Percentiles rank a stretch among this genome's conserved stretches.
phyloP scores from a whole-genome alignment of 805 yeast genomes.

The Saccharomycopsis synnaedendra region DNA sequence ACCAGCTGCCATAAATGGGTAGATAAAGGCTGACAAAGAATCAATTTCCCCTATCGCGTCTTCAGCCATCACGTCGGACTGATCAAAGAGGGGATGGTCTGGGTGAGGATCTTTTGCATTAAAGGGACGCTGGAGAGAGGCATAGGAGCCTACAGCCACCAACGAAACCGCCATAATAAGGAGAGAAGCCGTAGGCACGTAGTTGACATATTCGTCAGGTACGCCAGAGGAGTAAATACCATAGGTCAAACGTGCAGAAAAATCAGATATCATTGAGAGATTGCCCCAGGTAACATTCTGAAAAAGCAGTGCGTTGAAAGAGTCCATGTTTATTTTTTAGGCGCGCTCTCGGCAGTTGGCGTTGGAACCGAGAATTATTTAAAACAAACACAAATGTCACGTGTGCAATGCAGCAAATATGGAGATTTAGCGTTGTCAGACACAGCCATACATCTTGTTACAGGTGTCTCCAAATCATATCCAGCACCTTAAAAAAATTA shows the following conservation, averaged over 20 bases:
- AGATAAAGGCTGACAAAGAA: slow-evolving; percentile 22
- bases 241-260: neutral
- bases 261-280: neutral
- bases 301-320: too few relatives aligned
- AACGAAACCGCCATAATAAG: slow-evolving; percentile 21
- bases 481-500: too few relatives aligned
- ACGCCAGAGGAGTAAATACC: neutral
- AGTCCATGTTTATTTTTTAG: too few relatives aligned
- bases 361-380: too few relatives aligned
- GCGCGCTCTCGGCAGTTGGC: too few relatives aligned
- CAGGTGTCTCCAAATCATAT: too few relatives aligned
- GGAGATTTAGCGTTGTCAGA: too few relatives aligned
- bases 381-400: too few relatives aligned
- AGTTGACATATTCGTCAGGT: neutral
- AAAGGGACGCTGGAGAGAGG: slow-evolving; percentile 21
- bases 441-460: too few relatives aligned
- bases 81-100: slow-evolving; percentile 31
- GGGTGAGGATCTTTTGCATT: slow-evolving; percentile 21
- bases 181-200: slow-evolving; percentile 6
- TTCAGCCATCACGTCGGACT: slow-evolving; percentile 25
- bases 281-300: neutral
- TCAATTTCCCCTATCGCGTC: slow-evolving; percentile 9
- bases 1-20: slow-evolving; percentile 35
- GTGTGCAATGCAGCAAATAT: too few relatives aligned
- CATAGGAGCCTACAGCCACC: slow-evolving; percentile 25